phyloP scores from a whole-genome alignment of 805 yeast species.

The Saccharomycopsis vini region DNA sequence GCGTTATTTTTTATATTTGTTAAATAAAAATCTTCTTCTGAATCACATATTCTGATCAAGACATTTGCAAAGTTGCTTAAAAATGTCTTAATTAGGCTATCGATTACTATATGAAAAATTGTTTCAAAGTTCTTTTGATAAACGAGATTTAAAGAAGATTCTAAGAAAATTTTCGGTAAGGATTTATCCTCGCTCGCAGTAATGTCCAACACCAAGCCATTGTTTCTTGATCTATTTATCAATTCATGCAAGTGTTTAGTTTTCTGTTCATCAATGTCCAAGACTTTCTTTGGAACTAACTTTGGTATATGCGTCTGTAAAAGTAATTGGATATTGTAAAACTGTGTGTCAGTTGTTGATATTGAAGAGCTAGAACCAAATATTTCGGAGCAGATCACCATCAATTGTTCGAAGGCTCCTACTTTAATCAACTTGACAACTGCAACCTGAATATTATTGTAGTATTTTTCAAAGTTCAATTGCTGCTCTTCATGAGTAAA shows the following conservation, averaged over 20 bases:
- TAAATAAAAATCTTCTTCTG: conserved; percentile 21
- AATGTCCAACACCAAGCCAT: not conserved
- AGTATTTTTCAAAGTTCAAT: conserved; percentile 14
- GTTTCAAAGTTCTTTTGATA: not conserved
- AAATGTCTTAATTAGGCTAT: conserved; percentile 21
- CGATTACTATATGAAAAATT: conserved; percentile 10
- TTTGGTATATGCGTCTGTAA: conserved; percentile 60
- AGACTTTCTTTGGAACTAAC: conserved; percentile 41
- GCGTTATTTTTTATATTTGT: conserved; percentile 21
- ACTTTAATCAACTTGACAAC: conserved; percentile 12
- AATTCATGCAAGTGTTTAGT: conserved; percentile 28
- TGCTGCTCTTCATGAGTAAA: conserved; percentile 13
- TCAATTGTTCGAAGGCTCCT: conserved; percentile 64
- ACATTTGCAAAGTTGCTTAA: conserved; percentile 30
- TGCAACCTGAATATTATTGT: conserved; percentile 9
- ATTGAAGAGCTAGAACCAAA: conserved; percentile 27
- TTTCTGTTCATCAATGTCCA: conserved; percentile 39
- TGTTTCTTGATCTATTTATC: conserved; percentile 5
- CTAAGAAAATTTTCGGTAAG: conserved; percentile 14
- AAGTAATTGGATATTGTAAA: conserved; percentile 58
- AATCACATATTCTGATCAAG: conserved; percentile 26
- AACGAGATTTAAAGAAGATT: conserved; percentile 5
- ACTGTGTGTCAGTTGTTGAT: conserved; percentile 35
- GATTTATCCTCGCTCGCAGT: not conserved
- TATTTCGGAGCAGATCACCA: conserved; percentile 54